Conservation (phyloP, 73 alveolate genomes). For the Paramecium sexaurelia region DNA sequence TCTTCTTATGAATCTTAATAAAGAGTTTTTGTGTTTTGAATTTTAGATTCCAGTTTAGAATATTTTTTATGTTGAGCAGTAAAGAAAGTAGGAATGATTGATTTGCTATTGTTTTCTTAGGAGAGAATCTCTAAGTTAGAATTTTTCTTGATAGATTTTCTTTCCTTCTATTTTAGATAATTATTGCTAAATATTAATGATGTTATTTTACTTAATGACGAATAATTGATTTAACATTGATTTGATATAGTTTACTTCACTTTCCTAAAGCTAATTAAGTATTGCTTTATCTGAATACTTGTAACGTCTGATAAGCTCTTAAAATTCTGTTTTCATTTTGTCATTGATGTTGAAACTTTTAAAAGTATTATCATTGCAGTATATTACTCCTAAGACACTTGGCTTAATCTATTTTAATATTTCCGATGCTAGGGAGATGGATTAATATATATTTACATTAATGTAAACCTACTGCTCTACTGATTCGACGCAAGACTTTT, state of each 20-base stretch:
- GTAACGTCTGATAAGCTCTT: background rate
- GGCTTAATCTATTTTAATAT: background rate
- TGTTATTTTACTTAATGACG: background rate
- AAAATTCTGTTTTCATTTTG: background rate
- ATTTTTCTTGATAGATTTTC: background rate
- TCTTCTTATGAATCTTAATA: background rate
- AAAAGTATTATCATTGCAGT: background rate
- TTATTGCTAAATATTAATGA: background rate
- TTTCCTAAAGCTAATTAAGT: background rate
- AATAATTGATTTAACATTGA: background rate
- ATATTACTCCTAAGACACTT: background rate
- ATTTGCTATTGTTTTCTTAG: background rate
- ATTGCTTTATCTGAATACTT: background rate
- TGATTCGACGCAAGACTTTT: conserved; percentile 54
- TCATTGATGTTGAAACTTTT: background rate
- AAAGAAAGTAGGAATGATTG: background rate
- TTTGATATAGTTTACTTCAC: background rate
- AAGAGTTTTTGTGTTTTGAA: background rate
- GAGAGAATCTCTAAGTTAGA: background rate
- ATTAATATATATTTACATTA: background rate
- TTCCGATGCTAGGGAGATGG: conserved; percentile 8
- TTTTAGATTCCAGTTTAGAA: background rate
- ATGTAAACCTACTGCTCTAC: conserved; percentile 35
- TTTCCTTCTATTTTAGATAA: background rate
- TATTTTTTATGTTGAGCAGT: background rate